Evolutionary conservation across 2,329 filamentous ascomycete genomes (phyloP), one percentile per base, ranked within the genome.

Genomic region (Sarocladium strictum): DNA sequence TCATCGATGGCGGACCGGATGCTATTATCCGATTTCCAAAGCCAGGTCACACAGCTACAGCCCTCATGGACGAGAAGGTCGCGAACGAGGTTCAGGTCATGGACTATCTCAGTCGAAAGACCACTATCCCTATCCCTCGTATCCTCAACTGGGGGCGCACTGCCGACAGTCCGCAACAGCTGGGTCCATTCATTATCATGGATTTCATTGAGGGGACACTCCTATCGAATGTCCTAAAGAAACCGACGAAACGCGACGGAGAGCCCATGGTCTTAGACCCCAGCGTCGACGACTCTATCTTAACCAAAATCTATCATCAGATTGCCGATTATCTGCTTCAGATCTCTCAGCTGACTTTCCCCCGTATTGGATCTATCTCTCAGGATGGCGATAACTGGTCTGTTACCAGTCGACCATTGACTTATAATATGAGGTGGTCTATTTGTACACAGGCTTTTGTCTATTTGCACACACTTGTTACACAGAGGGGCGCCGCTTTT

Each of bases 361-460:
- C 58, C 19, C 33, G 47, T 3, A 70, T 72, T 33, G 67, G 69
- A 6, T 65, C 69, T 23, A 69, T 74, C 50, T 68, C 67, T 3
- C 57, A 59, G 50, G 58, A 63, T 23, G 4, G 23, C n/a, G 53
- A 53, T 19, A 52, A 53, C 40, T 75, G 65, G 67, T 56, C 58
- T 15, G 68, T 70, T 50, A 60, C 61, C 19, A 53, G 57, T 55
- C 58, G 68, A 54, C 69, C 70, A 6, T 58, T 73, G n/a, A 72
- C 68, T n/a, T 69, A 68, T 51, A 68, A 69, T 35, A 72, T 73
- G 66, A n/a, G n/a, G n/a, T n/a, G n/a, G n/a, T n/a, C n/a, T n/a
- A n/a, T n/a, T n/a, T n/a, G n/a, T n/a, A n/a, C n/a, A n/a, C n/a
- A n/a, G n/a, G n/a, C n/a, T n/a, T n/a, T n/a, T n/a, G n/a, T n/a